These are phyloP conservation scores for Stenogyne calaminthoides DNA, from an alignment of 305 asterid genomes.

Conservation along the genomic window DNA sequence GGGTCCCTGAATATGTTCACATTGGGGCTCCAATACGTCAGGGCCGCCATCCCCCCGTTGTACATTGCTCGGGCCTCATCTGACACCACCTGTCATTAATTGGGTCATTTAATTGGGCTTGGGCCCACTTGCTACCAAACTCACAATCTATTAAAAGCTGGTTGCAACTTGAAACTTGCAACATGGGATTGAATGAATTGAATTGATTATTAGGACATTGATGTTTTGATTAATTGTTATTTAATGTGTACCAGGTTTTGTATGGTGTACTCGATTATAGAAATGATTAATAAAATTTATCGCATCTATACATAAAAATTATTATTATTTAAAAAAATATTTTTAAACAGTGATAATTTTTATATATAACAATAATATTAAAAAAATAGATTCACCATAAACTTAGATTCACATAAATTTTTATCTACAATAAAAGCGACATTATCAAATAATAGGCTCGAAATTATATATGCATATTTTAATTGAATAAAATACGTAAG, in stretches of 20 bases:
- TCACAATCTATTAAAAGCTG: conserved; percentile 3
- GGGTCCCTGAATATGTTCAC: conserved; percentile 89
- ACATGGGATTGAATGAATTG: background rate
- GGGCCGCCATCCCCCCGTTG: conserved; percentile 78
- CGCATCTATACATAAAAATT: too few species aligned
- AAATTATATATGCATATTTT: too few species aligned
- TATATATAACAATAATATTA: too few species aligned
- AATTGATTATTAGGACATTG: background rate
- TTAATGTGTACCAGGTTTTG: background rate
- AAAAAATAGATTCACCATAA: too few species aligned
- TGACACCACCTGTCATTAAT: conserved; percentile 62
- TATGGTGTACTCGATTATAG: too few species aligned
- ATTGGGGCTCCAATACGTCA: conserved; percentile 93
- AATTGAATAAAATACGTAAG: too few species aligned
- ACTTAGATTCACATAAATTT: too few species aligned
- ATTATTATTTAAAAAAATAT: too few species aligned
- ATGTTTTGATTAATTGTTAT: background rate
- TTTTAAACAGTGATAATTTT: too few species aligned
- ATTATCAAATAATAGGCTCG: too few species aligned
- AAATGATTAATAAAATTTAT: too few species aligned
- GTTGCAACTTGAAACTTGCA: background rate
- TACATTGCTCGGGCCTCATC: conserved; percentile 92
- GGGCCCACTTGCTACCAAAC: conserved; percentile 22
- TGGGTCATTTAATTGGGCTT: background rate
- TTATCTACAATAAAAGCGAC: too few species aligned